Conservation (phyloP, 139 green algal species). For the Volvox africanus region DNA sequence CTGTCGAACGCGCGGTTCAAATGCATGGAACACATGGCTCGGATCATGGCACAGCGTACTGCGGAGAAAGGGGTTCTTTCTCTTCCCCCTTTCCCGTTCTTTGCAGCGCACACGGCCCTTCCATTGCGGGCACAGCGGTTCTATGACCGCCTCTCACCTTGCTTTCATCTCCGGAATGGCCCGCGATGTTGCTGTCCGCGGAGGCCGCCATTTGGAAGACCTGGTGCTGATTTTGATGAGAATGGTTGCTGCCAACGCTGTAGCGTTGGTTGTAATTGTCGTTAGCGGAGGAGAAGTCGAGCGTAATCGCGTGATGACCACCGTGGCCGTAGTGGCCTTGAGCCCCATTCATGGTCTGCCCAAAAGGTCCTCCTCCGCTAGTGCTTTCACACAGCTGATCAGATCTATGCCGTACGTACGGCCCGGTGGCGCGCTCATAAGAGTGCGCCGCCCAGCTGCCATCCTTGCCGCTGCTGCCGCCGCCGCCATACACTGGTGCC, state of each 20-base stretch:
- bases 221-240: background rate
- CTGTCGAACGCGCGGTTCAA: too few species aligned
- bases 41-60: too few species aligned
- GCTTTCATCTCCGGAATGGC: slow-evolving; percentile 12
- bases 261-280: background rate
- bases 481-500: background rate
- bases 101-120: too few species aligned
- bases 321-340: background rate
- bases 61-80: too few species aligned
- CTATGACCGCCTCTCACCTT: slow-evolving; percentile 4
- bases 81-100: too few species aligned
- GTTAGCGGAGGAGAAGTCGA: background rate
- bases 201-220: background rate
- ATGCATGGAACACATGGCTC: too few species aligned
- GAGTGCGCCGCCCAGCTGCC: background rate
- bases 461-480: background rate
- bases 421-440: background rate
- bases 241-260: too few species aligned
- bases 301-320: slow-evolving; percentile 30
- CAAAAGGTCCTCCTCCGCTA: background rate
- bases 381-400: background rate
- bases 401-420: slow-evolving; percentile 21
- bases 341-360: background rate
- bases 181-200: background rate
- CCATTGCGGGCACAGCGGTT: too few species aligned